Percentiles rank a stretch among this genome's conserved stretches.
These are phyloP conservation scores for Saxophila tyrrhenica DNA, from an alignment of 495 filamentous ascomycete species.

Conservation along the genomic window DNA sequence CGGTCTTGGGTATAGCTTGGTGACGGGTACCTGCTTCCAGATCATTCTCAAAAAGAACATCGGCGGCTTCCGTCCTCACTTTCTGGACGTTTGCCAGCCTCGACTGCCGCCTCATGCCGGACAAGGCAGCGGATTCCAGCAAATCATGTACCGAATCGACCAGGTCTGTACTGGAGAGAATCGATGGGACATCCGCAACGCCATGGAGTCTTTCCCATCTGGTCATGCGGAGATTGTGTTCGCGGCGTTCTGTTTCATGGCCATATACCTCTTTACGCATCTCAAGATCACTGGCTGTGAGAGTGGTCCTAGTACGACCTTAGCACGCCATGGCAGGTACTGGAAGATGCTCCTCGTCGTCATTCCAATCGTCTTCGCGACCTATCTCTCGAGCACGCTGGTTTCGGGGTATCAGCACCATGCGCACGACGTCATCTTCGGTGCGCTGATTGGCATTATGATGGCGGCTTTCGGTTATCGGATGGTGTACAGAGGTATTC, in stretches of 20 bases:
- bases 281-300: slow-evolving; percentile 36
- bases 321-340: slow-evolving; percentile 3
- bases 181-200: slow-evolving; percentile 35
- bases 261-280: slow-evolving; percentile 56
- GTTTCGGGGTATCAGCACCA: slow-evolving; percentile 36
- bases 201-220: slow-evolving; percentile 47
- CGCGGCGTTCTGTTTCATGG: slow-evolving; percentile 44
- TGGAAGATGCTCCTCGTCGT: slow-evolving; percentile 33
- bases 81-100: slow-evolving; percentile 46
- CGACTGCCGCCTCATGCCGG: background rate
- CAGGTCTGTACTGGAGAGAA: slow-evolving; percentile 40
- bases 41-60: slow-evolving; percentile 48
- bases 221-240: slow-evolving; percentile 51
- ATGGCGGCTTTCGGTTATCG: slow-evolving; percentile 47
- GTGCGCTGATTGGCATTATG: slow-evolving; percentile 44
- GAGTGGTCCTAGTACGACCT: slow-evolving; percentile 22
- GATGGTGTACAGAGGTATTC: slow-evolving; percentile 35
- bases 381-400: slow-evolving; percentile 8
- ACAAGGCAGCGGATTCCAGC: background rate
- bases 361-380: slow-evolving; percentile 30
- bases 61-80: slow-evolving; percentile 48
- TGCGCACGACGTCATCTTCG: slow-evolving; percentile 49
- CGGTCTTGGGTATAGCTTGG: background rate
- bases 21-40: slow-evolving; percentile 27
- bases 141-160: slow-evolving; percentile 29